Evolutionary conservation across 2,329 filamentous ascomycete genomes (phyloP), one percentile per base, ranked within the genome.

Genomic region (Diaporthe sp.): DNA sequence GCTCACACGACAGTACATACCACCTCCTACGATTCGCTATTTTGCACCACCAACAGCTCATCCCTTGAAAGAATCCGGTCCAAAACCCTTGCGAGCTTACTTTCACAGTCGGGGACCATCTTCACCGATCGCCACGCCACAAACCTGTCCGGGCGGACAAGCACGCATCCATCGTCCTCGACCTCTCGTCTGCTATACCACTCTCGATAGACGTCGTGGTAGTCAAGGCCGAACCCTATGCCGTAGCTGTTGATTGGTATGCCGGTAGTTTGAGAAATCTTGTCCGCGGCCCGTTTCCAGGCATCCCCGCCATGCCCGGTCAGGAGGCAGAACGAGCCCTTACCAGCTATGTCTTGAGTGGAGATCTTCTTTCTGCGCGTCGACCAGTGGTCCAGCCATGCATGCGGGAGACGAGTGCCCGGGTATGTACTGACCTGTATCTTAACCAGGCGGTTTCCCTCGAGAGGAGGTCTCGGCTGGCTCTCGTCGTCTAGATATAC

Each of bases 331-430:
- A 88, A 89, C 0, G 77, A 78, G 2, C 88, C 86, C 72, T 89
- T 83, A 0, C 89, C 89, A 2, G 86, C 86, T 4, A 91, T 80
- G 79, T 91, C 89, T 31, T 88, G 84, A 0, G 88, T 90, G 4
- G 88, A 90, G 51, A 88, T 80, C 25, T 20, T 22, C 25, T 39
- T 65, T 65, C 60, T 82, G 25, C 83, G 78, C 20, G 80, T 77
- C 7, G 68, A 53, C 44, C 42, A 65, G 10, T 83, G 83, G 79
- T 88, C 86, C 17, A 91, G 81, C 89, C 89, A 90, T 0, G 85
- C 89, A 81, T 91, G 89, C 2, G 90, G 89, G 6, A 90, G 80
- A 15, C 89, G 83, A 31, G 85, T 84, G 9, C 89, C 90, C 2
- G 89, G 89, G 78, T 87, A 90, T 2, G 89, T 90, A 44, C 83